Evolutionary conservation across 2,329 filamentous ascomycete genomes (phyloP).

Genomic region (Pseudogymnoascus sp.): DNA sequence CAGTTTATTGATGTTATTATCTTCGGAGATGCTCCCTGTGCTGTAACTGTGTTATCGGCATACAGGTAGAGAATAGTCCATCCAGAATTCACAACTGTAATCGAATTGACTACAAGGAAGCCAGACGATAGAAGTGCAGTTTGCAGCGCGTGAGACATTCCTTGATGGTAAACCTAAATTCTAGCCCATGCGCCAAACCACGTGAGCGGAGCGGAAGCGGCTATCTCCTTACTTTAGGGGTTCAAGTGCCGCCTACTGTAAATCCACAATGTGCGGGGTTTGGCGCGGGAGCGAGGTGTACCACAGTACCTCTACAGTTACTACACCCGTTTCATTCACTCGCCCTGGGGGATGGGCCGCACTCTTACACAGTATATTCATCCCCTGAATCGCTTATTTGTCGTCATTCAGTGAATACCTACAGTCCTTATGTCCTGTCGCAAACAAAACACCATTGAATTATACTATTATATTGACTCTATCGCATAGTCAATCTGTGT

Average conservation of each 20-base stretch:
- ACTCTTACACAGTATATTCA: background rate
- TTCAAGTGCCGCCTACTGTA: background rate
- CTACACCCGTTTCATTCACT: background rate
- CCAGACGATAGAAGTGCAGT: background rate
- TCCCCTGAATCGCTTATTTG: conserved; percentile 7
- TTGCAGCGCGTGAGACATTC: background rate
- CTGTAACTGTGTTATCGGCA: background rate
- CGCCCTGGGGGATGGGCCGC: background rate
- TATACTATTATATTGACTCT: background rate
- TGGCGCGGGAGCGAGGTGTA: conserved; percentile 3
- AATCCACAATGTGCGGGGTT: conserved; percentile 8
- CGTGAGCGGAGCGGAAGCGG: conserved; percentile 7
- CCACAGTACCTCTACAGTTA: background rate
- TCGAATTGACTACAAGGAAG: background rate
- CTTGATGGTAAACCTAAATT: background rate
- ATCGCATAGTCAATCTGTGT: background rate
- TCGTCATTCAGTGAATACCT: background rate
- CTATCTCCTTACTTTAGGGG: conserved; percentile 6
- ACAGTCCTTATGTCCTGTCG: background rate
- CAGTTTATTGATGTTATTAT: background rate
- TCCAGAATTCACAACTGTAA: background rate
- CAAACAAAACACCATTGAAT: background rate
- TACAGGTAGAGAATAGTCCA: background rate
- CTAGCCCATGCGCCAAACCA: background rate
- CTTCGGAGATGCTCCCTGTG: background rate